These are phyloP conservation scores for Blepharisma stoltei DNA, from an alignment of 73 alveolate species.

Conservation along the genomic window DNA sequence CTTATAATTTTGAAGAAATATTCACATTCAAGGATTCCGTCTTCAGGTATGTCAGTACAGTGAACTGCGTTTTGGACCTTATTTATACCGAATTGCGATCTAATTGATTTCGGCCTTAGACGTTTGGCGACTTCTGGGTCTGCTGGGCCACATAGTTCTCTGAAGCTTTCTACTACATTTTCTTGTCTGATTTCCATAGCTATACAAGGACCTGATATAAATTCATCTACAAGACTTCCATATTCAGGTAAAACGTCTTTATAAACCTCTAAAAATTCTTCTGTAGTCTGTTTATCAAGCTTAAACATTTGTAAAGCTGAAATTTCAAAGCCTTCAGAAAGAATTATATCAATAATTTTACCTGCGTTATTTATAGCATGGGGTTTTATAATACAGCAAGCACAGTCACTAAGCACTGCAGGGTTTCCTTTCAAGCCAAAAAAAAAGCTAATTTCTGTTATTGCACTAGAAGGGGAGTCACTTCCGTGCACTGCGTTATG, in stretches of 20 bases:
- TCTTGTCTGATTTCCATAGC: slow-evolving; percentile 96
- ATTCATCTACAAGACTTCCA: slow-evolving; percentile 82
- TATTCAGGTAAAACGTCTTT: slow-evolving; percentile 96
- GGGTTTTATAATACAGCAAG: slow-evolving; percentile 92
- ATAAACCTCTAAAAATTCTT: slow-evolving; percentile 95
- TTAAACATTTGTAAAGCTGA: slow-evolving; percentile 89
- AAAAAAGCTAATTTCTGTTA: slow-evolving; percentile 84
- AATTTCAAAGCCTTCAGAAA: slow-evolving; percentile 94
- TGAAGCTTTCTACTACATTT: slow-evolving; percentile 70
- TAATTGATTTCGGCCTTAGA: slow-evolving; percentile 90
- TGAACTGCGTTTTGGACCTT: slow-evolving; percentile 95
- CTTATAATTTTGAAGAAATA: slow-evolving; percentile 19
- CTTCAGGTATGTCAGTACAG: slow-evolving; percentile 97
- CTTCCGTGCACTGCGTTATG: slow-evolving; percentile 95
- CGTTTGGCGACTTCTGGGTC: slow-evolving; percentile 97
- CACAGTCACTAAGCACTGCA: slow-evolving; percentile 83
- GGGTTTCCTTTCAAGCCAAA: slow-evolving; percentile 66
- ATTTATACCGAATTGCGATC: slow-evolving; percentile 94
- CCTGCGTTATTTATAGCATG: slow-evolving; percentile 93
- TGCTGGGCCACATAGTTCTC: slow-evolving; percentile 84
- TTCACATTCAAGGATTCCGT: slow-evolving; percentile 85
- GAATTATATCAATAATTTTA: slow-evolving; percentile 79
- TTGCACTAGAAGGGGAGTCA: slow-evolving; percentile 84
- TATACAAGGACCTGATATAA: slow-evolving; percentile 91
- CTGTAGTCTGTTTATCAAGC: slow-evolving; percentile 87